These are phyloP conservation scores for Periconia digitata DNA, from an alignment of 2,329 filamentous ascomycete species.

Conservation along the genomic window DNA sequence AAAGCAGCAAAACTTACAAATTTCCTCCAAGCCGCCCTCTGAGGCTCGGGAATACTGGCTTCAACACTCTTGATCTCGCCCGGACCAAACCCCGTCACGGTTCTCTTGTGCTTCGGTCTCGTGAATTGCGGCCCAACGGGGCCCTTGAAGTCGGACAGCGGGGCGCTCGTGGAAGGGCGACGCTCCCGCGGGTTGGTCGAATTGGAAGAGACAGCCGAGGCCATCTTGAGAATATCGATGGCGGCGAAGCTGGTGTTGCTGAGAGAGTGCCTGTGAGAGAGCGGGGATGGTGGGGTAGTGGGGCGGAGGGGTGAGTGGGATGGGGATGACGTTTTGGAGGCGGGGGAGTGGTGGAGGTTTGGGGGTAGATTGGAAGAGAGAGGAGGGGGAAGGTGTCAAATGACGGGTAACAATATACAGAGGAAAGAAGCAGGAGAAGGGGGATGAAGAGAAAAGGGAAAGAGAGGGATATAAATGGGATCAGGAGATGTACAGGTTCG, in stretches of 20 bases:
- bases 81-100: constrained; percentile 90
- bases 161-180: constrained; percentile 77
- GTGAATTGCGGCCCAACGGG: constrained; percentile 84
- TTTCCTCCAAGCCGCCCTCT: constrained; percentile 75
- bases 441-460: not conserved
- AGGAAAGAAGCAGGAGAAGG: not conserved
- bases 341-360: no score
- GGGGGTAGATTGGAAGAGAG: constrained; percentile 2
- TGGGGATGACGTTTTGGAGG: constrained; percentile 4
- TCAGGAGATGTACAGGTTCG: no score
- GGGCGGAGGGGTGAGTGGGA: constrained; percentile 15
- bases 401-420: not conserved
- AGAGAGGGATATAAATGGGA: no score
- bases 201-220: constrained; percentile 36
- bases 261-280: constrained; percentile 23
- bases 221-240: constrained; percentile 36
- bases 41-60: constrained; percentile 84
- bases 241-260: constrained; percentile 25
- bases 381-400: not conserved
- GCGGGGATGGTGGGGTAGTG: constrained; percentile 30
- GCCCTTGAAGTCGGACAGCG: constrained; percentile 83
- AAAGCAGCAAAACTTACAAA: constrained; percentile 55
- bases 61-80: constrained; percentile 92
- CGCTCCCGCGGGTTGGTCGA: constrained; percentile 61
- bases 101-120: constrained; percentile 94